Conservation (phyloP, 371 early-diverging fungal genomes). For the Enteropsectra breve region DNA sequence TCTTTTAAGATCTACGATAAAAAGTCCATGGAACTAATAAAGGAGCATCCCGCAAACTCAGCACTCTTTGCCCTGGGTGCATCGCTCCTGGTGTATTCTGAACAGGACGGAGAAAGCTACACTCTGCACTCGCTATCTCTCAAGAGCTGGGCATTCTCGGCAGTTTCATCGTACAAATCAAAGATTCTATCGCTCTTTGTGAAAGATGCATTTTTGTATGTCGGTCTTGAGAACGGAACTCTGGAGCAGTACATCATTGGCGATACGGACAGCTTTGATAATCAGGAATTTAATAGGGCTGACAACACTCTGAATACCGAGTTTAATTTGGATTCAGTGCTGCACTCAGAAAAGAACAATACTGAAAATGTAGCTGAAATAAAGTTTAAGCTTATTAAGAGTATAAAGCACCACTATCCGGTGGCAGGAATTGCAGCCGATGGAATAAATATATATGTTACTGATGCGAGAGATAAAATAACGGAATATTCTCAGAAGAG, state of each 20-base stretch:
- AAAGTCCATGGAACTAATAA: not conserved
- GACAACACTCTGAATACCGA: no score
- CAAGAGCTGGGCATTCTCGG: not conserved
- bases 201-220: not conserved
- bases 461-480: not conserved
- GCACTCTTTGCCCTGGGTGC: not conserved
- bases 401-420: not conserved
- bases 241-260: not conserved
- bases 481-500: conserved; percentile 11
- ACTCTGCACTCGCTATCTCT: not conserved
- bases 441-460: not conserved
- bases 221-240: conserved; percentile 3
- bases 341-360: no score
- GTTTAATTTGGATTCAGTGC: no score
- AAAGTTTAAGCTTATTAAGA: not conserved
- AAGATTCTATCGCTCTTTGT: not conserved
- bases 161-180: not conserved
- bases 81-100: not conserved
- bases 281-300: no score
- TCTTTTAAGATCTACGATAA: not conserved
- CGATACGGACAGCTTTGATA: no score
- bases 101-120: not conserved
- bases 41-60: not conserved
- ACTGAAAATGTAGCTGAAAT: no score
- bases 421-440: not conserved